A percentile compares a stretch with the other conserved stretches of the same genome.
Evolutionary conservation across 371 early-diverging fungal species (phyloP).

Genomic region (Haplosporangium sp.): DNA sequence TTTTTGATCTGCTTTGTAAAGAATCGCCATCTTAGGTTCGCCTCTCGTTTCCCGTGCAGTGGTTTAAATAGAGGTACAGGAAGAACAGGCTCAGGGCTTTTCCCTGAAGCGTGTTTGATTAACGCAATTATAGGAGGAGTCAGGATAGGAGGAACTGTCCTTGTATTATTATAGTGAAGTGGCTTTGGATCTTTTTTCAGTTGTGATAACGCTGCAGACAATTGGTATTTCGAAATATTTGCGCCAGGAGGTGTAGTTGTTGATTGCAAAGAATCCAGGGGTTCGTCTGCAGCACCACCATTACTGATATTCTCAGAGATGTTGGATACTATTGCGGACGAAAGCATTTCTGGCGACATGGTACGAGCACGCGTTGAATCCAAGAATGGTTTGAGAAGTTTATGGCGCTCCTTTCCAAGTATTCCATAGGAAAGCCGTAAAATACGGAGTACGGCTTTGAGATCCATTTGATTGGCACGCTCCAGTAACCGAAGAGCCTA

Average conservation of each 20-base stretch:
- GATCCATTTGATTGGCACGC: slow-evolving; percentile 50
- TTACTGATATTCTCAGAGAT: too few species aligned
- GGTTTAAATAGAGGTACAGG: slow-evolving; percentile 43
- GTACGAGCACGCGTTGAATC: slow-evolving; percentile 31
- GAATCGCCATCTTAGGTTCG: slow-evolving; percentile 47
- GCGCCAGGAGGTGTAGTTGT: neutral
- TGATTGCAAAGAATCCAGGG: too few species aligned
- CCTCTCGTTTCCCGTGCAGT: slow-evolving; percentile 44
- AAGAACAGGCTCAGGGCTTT: slow-evolving; percentile 23
- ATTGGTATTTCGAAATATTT: neutral
- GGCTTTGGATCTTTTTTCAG: slow-evolving; percentile 11
- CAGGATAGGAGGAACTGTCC: slow-evolving; percentile 41
- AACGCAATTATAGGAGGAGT: slow-evolving; percentile 15
- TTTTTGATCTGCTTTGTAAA: slow-evolving; percentile 30
- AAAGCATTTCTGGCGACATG: slow-evolving; percentile 19
- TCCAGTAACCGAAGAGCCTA: slow-evolving; percentile 49
- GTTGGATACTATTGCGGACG: slow-evolving; percentile 16
- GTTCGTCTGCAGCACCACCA: neutral
- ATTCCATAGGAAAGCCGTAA: slow-evolving; percentile 41
- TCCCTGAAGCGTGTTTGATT: slow-evolving; percentile 13
- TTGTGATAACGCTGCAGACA: neutral
- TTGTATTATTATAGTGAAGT: slow-evolving; percentile 19
- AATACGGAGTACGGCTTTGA: slow-evolving; percentile 34
- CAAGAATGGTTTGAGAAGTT: slow-evolving; percentile 37
- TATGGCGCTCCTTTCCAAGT: slow-evolving; percentile 34